Base-by-base conservation (phyloP, 2,329 filamentous ascomycete species). In the Herpotrichia juniperi region DNA sequence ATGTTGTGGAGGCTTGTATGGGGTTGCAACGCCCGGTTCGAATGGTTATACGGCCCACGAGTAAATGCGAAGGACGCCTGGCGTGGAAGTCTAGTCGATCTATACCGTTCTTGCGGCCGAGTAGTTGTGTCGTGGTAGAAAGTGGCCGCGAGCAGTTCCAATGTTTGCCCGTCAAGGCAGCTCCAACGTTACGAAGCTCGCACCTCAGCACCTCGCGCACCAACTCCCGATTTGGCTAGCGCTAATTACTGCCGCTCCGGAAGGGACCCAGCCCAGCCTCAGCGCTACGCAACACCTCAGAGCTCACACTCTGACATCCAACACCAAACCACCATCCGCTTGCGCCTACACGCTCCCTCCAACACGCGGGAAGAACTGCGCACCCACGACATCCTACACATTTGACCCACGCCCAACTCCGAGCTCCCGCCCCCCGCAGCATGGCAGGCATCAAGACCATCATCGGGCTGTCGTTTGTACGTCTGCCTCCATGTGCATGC, bases 401-500 rank as follows among this genome's bases (percentile, higher is more conserved):
- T 42, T 25, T 14, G 21, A 42, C 14, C 16, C 19, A 17, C 5
- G 5, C 16, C 28, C 28, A n/a, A n/a, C n/a, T 42, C 11, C 22
- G 19, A 44, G 12, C 43, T 37, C 19, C 28, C 31, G 4, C 24
- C 42, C 24, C 42, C 46, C 58, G 71, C 60, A 66, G 82, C 79
- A 85, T 90, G 81, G 92, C 94, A 67, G 94, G 94, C 74, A 87
- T 99, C 71, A 97, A 97, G 81, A 99, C 94, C 64, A 99, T 99
- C 78, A 99, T 99, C 77, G 91, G 91, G 61, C 90, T 99, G 66
- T 97, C 94, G 73, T 99, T 99, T 79, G 94, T 90, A 84, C 50
- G 85, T 65, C 61, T 58, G 54, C 60, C 56, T 40, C 47, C 22
- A 55, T 40, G 16, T 25, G 21, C 19, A 10, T 45, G 12, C 57